Evolutionary conservation across 768 basidiomycete species (phyloP).

Genomic region (Russula foetens): DNA sequence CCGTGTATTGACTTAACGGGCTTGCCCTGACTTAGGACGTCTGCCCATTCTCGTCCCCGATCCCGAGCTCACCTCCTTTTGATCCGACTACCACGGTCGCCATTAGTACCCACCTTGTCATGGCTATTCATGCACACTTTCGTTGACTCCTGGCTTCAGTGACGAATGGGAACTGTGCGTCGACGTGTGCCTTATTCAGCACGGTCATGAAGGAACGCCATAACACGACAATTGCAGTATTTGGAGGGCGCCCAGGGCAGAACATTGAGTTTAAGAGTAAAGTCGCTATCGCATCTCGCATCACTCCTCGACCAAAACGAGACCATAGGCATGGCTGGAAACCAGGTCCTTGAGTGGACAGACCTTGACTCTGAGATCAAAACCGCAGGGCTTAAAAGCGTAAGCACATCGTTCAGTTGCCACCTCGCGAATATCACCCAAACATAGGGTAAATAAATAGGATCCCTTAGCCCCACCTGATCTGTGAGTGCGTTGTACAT

Average conservation of each 20-base stretch:
- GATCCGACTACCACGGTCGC: constrained; percentile 14
- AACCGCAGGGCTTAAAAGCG: constrained; percentile 28
- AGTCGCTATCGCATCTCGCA: not conserved
- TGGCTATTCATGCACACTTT: not conserved
- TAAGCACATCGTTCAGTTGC: constrained; percentile 12
- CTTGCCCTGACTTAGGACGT: constrained; percentile 25
- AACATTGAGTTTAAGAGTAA: constrained; percentile 40
- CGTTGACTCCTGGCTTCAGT: not conserved
- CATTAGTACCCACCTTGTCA: constrained; percentile 7
- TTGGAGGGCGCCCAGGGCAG: constrained; percentile 45
- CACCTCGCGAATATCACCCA: not conserved
- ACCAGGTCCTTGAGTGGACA: constrained; percentile 28
- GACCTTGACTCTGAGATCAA: constrained; percentile 27
- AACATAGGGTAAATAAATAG: constrained; percentile 12
- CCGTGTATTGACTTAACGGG: not conserved
- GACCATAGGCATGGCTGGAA: constrained; percentile 26
- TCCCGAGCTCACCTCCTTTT: constrained; percentile 13
- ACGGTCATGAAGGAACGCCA: constrained; percentile 48
- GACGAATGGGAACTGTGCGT: constrained; percentile 34
- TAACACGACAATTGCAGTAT: constrained; percentile 40
- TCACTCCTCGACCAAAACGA: not conserved
- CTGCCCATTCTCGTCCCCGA: constrained; percentile 19
- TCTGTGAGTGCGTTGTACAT: constrained; percentile 24
- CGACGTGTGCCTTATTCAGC: constrained; percentile 50
- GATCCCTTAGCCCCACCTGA: constrained; percentile 34